Conservation (phyloP, 2,329 filamentous ascomycete genomes). For the Colletotrichum siamense region DNA sequence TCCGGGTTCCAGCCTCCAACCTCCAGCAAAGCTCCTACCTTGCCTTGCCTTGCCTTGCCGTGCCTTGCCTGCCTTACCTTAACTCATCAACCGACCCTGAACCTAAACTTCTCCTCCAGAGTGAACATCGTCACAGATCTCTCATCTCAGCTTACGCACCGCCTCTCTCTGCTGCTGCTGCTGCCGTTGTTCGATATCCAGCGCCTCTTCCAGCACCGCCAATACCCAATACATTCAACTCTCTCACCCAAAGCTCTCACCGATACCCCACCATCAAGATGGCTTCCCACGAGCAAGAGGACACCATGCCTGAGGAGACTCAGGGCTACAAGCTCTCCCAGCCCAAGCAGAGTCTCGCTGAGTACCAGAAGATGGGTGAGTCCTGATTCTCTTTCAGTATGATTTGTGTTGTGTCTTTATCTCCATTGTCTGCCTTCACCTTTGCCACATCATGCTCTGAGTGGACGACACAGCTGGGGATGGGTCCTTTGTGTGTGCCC, state of each 20-base stretch:
- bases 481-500: background rate
- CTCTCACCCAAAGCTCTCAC: background rate
- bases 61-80: background rate
- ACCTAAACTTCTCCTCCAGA: constrained; percentile 14
- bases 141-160: background rate
- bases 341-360: constrained; percentile 93
- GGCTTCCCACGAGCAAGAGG: constrained; percentile 72
- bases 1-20: background rate
- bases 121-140: constrained; percentile 14
- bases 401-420: background rate
- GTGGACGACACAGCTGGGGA: background rate
- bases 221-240: background rate
- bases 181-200: background rate
- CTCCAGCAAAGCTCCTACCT: background rate
- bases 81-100: background rate
- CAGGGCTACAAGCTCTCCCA: constrained; percentile 98
- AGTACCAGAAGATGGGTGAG: constrained; percentile 93
- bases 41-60: background rate
- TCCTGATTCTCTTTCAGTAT: constrained; percentile 25
- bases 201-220: background rate
- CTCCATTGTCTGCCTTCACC: background rate
- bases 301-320: constrained; percentile 85
- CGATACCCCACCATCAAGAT: constrained; percentile 48
- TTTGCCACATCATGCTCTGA: background rate
- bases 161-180: background rate